Evolutionary conservation across 148 eudicot genomes (phyloP).

Genomic region (Cornus florida): DNA sequence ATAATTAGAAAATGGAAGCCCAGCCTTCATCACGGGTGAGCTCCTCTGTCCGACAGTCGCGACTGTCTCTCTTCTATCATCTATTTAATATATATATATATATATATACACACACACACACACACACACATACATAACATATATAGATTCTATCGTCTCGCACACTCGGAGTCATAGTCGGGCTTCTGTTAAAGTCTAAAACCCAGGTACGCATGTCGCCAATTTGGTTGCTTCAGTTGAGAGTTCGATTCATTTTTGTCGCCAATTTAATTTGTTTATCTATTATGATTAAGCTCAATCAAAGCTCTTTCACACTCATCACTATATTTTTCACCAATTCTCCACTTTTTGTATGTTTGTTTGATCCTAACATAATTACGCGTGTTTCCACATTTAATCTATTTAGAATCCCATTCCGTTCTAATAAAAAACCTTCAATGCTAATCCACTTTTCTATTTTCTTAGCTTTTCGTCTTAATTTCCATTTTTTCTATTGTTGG

Average conservation of each 20-base stretch:
- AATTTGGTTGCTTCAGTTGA: not conserved
- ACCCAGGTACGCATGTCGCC: slow-evolving; percentile 3
- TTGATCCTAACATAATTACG: too few species aligned
- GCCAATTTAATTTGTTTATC: too few species aligned
- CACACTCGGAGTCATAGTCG: not conserved
- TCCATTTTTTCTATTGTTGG: not conserved
- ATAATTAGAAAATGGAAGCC: too few species aligned
- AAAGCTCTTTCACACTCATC: not conserved
- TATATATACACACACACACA: too few species aligned
- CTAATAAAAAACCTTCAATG: too few species aligned
- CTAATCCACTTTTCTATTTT: too few species aligned
- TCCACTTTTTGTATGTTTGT: slow-evolving; percentile 1
- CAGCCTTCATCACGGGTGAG: too few species aligned
- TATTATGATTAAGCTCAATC: not conserved
- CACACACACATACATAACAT: too few species aligned
- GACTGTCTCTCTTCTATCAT: too few species aligned
- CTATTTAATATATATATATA: too few species aligned
- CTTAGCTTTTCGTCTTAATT: not conserved
- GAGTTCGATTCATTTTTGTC: not conserved
- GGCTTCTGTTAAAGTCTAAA: not conserved
- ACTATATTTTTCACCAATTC: not conserved
- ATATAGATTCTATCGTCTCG: too few species aligned
- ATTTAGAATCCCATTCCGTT: not conserved
- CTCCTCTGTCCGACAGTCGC: too few species aligned
- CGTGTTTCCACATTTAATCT: not conserved